Conservation (phyloP, 164 flowering plant species). For the Magnolia officinalis region DNA sequence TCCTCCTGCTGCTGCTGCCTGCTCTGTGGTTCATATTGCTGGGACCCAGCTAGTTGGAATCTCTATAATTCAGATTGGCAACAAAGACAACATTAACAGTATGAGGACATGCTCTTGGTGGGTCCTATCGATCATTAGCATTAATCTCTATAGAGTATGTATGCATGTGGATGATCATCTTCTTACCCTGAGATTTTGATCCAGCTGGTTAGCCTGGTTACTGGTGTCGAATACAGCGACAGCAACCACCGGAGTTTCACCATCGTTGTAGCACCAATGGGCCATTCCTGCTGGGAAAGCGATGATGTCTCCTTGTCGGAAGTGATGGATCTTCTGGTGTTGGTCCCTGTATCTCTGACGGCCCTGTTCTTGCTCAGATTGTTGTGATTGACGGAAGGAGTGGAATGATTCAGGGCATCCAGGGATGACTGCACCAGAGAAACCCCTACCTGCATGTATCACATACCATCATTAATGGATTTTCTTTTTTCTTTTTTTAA, state of each 20-base stretch:
- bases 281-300: constrained; percentile 51
- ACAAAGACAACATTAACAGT: neutral
- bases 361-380: constrained; percentile 14
- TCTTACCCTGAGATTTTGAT: constrained; percentile 8
- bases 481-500: no score
- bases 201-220: constrained; percentile 50
- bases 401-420: constrained; percentile 65
- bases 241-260: constrained; percentile 24
- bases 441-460: constrained; percentile 40
- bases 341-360: constrained; percentile 18
- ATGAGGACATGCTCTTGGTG: neutral
- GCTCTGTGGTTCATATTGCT: neutral
- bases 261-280: constrained; percentile 49
- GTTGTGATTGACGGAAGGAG: no score
- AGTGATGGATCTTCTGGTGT: constrained; percentile 35
- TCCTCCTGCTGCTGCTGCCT: constrained; percentile 7
- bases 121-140: neutral
- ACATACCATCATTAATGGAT: no score
- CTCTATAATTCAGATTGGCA: neutral
- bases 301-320: constrained; percentile 38
- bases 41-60: constrained; percentile 35
- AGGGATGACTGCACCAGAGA: constrained; percentile 30
- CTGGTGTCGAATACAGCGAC: constrained; percentile 34
- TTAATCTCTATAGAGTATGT: neutral
- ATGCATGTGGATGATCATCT: neutral